These are phyloP conservation scores for Wickerhamomyces ciferrii DNA, from an alignment of 805 yeast genomes.

Conservation along the genomic window DNA sequence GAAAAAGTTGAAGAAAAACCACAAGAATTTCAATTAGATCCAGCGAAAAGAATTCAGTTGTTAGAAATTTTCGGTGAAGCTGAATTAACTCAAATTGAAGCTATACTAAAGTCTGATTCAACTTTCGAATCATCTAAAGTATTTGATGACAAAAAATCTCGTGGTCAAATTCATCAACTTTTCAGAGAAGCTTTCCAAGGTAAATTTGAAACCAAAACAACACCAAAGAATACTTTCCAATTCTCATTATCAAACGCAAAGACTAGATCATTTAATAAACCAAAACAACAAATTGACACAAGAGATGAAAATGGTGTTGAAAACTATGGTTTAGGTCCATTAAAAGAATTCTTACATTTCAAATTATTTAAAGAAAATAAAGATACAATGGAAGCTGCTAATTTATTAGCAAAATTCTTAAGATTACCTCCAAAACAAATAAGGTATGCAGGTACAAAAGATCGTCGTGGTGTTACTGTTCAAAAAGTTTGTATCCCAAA, in stretches of 20 bases:
- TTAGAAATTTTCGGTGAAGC: constrained; percentile 52
- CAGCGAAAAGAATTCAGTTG: constrained; percentile 42
- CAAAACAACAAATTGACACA: constrained; percentile 28
- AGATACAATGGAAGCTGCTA: constrained; percentile 95
- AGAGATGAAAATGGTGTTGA: constrained; percentile 45
- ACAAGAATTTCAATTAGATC: constrained; percentile 34
- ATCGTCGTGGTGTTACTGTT: constrained; percentile 91
- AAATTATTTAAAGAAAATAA: constrained; percentile 89
- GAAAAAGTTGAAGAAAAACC: constrained; percentile 12
- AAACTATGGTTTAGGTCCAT: constrained; percentile 70
- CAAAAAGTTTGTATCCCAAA: constrained; percentile 71
- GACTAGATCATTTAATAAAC: constrained; percentile 32
- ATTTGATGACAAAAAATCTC: constrained; percentile 61
- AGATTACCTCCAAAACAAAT: constrained; percentile 67
- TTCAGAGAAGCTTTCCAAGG: constrained; percentile 70
- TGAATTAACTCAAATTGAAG: constrained; percentile 51
- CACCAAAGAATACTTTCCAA: constrained; percentile 58
- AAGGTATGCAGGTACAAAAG: constrained; percentile 93
- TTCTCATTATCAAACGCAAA: constrained; percentile 48
- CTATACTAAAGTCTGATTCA: constrained; percentile 47
- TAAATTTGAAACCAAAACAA: constrained; percentile 74
- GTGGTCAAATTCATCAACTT: constrained; percentile 77
- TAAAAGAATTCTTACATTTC: constrained; percentile 65
- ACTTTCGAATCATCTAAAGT: constrained; percentile 51
- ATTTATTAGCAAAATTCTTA: constrained; percentile 64